A percentile compares a stretch with the other conserved stretches of the same genome.
phyloP scores from a whole-genome alignment of 257 asterid genomes.

The Ajuga chamaepitys region DNA sequence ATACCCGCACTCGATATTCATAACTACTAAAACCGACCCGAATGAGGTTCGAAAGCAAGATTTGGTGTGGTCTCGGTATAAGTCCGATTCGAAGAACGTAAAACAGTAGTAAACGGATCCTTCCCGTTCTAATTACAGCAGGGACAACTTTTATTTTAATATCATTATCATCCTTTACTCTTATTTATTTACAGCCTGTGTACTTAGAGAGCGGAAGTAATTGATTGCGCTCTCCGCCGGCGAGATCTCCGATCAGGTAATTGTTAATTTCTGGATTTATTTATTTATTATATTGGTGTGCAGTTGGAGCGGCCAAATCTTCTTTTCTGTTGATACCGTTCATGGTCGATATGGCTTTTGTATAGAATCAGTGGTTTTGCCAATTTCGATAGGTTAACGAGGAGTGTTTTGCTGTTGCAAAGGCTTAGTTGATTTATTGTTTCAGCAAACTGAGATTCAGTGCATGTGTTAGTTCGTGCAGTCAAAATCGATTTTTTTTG shows the following conservation, averaged over 20 bases:
- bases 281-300: constrained; percentile 1
- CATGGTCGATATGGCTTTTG: background rate
- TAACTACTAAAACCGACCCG: too few species aligned
- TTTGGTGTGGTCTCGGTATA: too few species aligned
- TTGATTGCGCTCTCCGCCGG: constrained; percentile 23
- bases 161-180: background rate
- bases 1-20: too few species aligned
- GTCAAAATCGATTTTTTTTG: background rate
- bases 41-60: too few species aligned
- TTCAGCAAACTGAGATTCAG: background rate
- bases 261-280: background rate
- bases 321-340: background rate
- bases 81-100: constrained; percentile 4
- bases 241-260: constrained; percentile 49
- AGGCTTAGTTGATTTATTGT: constrained; percentile 2
- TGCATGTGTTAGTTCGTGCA: constrained; percentile 13
- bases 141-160: background rate
- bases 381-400: background rate
- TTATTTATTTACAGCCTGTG: constrained; percentile 5
- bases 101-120: background rate
- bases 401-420: constrained; percentile 1
- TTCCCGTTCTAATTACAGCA: background rate
- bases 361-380: constrained; percentile 15
- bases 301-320: constrained; percentile 2
- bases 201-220: constrained; percentile 9